These are phyloP conservation scores for Neurospora discreta DNA, from an alignment of 495 filamentous ascomycete species.

Conservation along the genomic window DNA sequence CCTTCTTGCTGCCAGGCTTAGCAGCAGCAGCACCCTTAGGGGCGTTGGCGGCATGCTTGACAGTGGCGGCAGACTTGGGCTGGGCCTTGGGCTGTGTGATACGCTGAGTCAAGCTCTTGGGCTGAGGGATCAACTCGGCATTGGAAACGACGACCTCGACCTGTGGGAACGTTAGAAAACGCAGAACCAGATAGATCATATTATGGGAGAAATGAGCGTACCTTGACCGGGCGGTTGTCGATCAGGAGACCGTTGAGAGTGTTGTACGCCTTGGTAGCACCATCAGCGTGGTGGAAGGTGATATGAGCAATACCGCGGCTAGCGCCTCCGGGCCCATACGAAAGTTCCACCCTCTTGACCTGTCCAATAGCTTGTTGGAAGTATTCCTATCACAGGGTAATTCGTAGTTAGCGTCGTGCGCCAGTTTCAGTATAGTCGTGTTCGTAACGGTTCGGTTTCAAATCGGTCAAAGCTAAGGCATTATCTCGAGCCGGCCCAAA, in stretches of 20 bases:
- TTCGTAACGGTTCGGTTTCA: constrained; percentile 1
- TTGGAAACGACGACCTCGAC: constrained; percentile 84
- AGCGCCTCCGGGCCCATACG: constrained; percentile 80
- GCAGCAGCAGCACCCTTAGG: constrained; percentile 32
- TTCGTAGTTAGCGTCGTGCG: constrained; percentile 26
- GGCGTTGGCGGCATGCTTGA: constrained; percentile 41
- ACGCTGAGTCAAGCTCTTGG: constrained; percentile 77
- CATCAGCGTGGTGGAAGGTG: constrained; percentile 61
- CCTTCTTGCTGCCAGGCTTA: constrained; percentile 42
- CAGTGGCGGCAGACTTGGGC: constrained; percentile 71
- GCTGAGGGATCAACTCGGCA: constrained; percentile 48
- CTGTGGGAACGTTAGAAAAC: constrained; percentile 28
- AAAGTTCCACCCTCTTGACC: constrained; percentile 77
- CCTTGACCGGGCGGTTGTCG: constrained; percentile 85
- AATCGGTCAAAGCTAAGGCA: background rate
- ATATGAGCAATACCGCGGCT: constrained; percentile 75
- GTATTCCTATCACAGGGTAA: constrained; percentile 69
- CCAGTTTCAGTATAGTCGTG: constrained; percentile 1
- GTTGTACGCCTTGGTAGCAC: constrained; percentile 68
- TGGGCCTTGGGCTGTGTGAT: constrained; percentile 68
- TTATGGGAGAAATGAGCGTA: constrained; percentile 22
- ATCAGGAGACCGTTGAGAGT: constrained; percentile 80
- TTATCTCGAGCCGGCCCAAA: constrained; percentile 2
- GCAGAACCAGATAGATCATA: background rate
- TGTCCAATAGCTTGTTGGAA: constrained; percentile 79